Base-by-base conservation (phyloP, 495 filamentous ascomycete species). In the Penicillium pancosmium region DNA sequence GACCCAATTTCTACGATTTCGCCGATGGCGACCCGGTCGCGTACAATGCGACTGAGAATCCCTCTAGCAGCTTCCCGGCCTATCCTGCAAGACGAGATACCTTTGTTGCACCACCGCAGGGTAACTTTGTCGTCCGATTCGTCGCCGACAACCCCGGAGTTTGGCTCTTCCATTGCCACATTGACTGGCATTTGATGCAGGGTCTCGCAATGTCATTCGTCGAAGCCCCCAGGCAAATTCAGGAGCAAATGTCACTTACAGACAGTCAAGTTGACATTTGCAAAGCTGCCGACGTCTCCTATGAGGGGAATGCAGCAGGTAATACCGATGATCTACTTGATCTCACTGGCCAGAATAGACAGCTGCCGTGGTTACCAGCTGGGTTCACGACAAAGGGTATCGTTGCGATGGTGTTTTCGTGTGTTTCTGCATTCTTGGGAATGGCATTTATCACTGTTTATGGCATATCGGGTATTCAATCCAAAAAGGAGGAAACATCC, bases 381-480 rank as follows among this genome's bases (percentile, higher is more conserved):
- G 90, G 91, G 62, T 93, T 94, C 63, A 91, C 87, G 4, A 62
- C 84, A 0, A 75, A 78, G n/a, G 91, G 91, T 1, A 87, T 88
- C 50, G 84, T 90, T 1, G 90, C 90, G 1, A 59, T 93, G 52
- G 84, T 85, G 5, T 91, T 93, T 59, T 91, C 87, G 68, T 77
- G 78, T 58, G 52, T 93, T 2, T 77, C 79, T 36, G 91, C 90
- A 0, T 73, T 91, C 10, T 38, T 91, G 13, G 91, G 91, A 3
- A 76, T 92, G 38, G 79, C 73, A 1, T 80, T 83, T 46, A 86
- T 94, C 62, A 75, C 77, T 0, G 88, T 88, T 82, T 94, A 89
- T 65, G 88, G 83, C 46, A 31, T 50, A 5, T 50, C 47, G 1
- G 47, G 35, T 15, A 38, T 38, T 38, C 35, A 38, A 38, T 38